phyloP scores from a whole-genome alignment of 176 grass and related monocot species.

The Sorghum bicolor region DNA sequence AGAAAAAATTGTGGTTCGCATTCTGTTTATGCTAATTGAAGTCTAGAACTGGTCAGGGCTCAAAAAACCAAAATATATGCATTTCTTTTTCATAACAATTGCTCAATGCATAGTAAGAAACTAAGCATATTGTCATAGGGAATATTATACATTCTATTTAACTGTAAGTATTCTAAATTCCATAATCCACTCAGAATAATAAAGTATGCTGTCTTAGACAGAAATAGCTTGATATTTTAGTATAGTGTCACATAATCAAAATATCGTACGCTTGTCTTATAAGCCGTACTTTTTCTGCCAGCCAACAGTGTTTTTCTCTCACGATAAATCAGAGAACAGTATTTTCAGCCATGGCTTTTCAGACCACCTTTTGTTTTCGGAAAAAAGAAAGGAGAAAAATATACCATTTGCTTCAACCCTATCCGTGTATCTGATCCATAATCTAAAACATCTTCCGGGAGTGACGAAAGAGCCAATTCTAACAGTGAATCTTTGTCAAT shows the following conservation, averaged over 20 bases:
- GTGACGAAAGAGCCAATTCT: conserved; percentile 73
- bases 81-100: background rate
- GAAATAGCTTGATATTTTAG: background rate
- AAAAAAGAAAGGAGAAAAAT: background rate
- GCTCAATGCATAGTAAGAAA: background rate
- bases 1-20: background rate
- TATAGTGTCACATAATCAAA: background rate
- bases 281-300: too few relatives aligned
- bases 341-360: too few relatives aligned
- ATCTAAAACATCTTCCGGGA: conserved; percentile 86
- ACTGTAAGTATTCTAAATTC: background rate
- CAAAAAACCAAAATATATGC: background rate
- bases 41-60: background rate
- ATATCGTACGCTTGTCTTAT: too few relatives aligned
- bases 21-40: background rate
- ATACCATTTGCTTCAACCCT: conserved; percentile 81
- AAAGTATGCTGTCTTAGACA: background rate
- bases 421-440: conserved; percentile 68
- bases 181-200: background rate
- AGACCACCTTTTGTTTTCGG: conserved; percentile 60
- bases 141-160: background rate
- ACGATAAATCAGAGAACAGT: too few relatives aligned
- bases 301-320: too few relatives aligned
- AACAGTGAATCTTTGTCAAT: conserved; percentile 97
- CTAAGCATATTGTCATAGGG: background rate